Evolutionary conservation across 164 flowering plant species (phyloP).

Genomic region (Tinospora cordifolia): DNA sequence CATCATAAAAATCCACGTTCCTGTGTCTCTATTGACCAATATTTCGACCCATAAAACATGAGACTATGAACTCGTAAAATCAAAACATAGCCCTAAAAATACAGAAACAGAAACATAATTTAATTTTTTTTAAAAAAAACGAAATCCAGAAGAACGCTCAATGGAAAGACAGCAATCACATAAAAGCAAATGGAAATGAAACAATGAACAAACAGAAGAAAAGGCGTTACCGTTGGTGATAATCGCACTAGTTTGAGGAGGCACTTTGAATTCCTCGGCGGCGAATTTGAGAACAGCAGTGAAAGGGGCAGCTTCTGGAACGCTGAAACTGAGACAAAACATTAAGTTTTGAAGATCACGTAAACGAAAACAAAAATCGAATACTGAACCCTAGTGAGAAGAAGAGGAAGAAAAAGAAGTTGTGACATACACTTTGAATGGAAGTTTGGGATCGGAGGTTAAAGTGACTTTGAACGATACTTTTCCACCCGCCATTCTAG

Average conservation of each 20-base stretch:
- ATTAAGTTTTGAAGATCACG: not conserved
- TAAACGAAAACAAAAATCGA: too few species aligned
- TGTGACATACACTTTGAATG: slow-evolving; percentile 81
- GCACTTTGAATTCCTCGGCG: slow-evolving; percentile 95
- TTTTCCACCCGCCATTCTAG: slow-evolving; percentile 65
- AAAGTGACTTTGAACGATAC: slow-evolving; percentile 94
- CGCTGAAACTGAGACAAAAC: slow-evolving; percentile 76
- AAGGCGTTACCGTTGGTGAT: too few species aligned
- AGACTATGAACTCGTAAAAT: too few species aligned
- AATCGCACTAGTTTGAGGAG: too few species aligned
- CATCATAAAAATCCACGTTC: too few species aligned
- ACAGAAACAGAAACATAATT: too few species aligned
- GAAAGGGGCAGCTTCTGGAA: slow-evolving; percentile 96
- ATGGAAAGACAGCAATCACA: not conserved
- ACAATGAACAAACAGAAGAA: too few species aligned
- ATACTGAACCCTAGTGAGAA: not conserved
- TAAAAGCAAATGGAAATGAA: too few species aligned
- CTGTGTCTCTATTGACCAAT: too few species aligned
- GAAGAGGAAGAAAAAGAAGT: not conserved
- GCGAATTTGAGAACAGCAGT: slow-evolving; percentile 94
- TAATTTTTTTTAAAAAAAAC: not conserved
- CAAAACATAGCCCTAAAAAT: too few species aligned
- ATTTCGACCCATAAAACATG: too few species aligned
- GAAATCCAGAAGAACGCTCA: not conserved
- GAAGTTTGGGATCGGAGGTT: slow-evolving; percentile 97